Base-by-base conservation (phyloP, 441 rosid genomes). In the Populus hybrid region DNA sequence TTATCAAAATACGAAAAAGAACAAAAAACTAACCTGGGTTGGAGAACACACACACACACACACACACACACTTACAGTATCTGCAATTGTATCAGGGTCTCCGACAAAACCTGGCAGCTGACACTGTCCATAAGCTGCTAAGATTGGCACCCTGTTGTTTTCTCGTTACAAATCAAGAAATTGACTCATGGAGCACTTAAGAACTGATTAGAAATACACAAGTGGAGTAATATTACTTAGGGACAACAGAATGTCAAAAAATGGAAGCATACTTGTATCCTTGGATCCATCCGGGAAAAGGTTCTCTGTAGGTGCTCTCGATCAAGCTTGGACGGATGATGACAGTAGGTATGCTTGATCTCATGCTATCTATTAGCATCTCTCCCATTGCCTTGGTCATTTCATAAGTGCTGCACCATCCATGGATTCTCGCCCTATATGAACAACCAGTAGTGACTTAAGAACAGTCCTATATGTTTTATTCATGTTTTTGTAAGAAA, bases 341-440 rank as follows among this genome's bases (percentile, higher is more conserved):
- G 34, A 67, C 70, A 67, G 70, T 32, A 24, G 70, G 70, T 67
- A 67, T 67, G 18, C 19, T 67, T 7, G 19, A 28, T 67, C 70
- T 24, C 34, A 67, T 1, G 30, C 35, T 67, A 7, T 67, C 8
- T 6, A 67, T 6, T 6, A 23, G 70, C 38, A 67, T 67, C 70
- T 67, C 70, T 0, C 70, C 70, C 70, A 67, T 67, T 12, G 70
- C 70, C 34, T 67, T 67, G 34, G 70, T 24, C 35, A 67, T 24
- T 67, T 67, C 70, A 67, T 67, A 67, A 30, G 70, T 67, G 38
- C 34, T 67, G 16, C n/a, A 14, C 70, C 70, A 67, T 32, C 70
- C 70, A 12, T 30, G 70, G 18, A 67, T 67, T 67, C 34, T 23
- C 9, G 70, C 70, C 70, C 70, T 67, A 6, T 53, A 6, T 53